phyloP scores from a whole-genome alignment of 2,329 filamentous ascomycete species.

The Xylariaceae sp. region DNA sequence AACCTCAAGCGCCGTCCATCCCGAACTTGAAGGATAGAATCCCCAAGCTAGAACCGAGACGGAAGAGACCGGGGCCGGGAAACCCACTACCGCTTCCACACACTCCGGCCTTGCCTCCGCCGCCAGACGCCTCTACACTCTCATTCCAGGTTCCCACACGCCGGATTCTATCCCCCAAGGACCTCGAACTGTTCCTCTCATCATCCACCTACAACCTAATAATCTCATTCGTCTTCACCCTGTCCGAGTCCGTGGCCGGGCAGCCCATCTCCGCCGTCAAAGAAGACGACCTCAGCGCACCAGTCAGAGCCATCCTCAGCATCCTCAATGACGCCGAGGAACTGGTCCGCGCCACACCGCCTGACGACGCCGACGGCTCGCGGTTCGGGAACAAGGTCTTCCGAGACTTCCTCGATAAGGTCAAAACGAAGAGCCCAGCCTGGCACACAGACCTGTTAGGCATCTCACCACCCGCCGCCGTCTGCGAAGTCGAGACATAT shows the following conservation, averaged over 20 bases:
- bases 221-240: constrained; percentile 77
- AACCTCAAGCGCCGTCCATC: constrained; percentile 28
- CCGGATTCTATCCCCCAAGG: constrained; percentile 74
- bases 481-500: constrained; percentile 74
- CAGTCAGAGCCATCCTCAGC: constrained; percentile 59
- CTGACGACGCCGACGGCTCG: constrained; percentile 81
- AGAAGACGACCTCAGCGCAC: constrained; percentile 52
- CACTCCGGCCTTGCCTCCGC: constrained; percentile 69
- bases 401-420: constrained; percentile 70
- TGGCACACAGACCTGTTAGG: constrained; percentile 63
- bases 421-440: constrained; percentile 48
- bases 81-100: constrained; percentile 64
- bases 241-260: constrained; percentile 77
- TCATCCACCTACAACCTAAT: constrained; percentile 75
- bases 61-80: constrained; percentile 46
- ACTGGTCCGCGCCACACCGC: constrained; percentile 66
- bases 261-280: constrained; percentile 61
- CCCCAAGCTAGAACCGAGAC: constrained; percentile 65
- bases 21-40: constrained; percentile 55
- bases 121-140: constrained; percentile 57
- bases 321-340: constrained; percentile 68
- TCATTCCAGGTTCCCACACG: constrained; percentile 65
- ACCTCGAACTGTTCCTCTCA: constrained; percentile 76
- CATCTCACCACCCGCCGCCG: constrained; percentile 47
- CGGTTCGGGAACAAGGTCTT: constrained; percentile 95